These are phyloP conservation scores for Eutrema heterophyllum DNA, from an alignment of 345 rosid genomes.

Conservation along the genomic window DNA sequence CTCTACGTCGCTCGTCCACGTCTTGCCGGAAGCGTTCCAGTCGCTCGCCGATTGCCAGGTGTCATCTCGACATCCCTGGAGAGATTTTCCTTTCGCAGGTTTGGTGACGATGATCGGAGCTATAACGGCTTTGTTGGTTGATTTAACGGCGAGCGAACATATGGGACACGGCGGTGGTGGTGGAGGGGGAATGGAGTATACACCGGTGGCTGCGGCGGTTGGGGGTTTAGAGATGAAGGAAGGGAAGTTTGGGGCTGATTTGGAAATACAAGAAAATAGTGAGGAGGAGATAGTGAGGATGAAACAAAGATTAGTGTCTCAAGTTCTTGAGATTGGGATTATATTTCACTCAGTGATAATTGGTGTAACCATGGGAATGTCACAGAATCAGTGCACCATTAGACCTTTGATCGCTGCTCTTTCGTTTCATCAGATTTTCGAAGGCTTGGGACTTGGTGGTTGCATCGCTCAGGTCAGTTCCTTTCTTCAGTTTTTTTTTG, in stretches of 20 bases:
- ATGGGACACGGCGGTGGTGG: constrained; percentile 46
- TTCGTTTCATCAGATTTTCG: constrained; percentile 90
- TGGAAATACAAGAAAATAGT: constrained; percentile 32
- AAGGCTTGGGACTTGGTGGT: constrained; percentile 97
- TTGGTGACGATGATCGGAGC: constrained; percentile 67
- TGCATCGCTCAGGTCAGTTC: constrained; percentile 93
- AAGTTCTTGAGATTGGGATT: constrained; percentile 90
- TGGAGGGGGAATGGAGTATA: constrained; percentile 28
- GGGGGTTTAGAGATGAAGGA: constrained; percentile 31
- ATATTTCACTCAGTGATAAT: constrained; percentile 92
- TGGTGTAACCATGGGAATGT: constrained; percentile 96
- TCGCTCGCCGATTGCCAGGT: constrained; percentile 75
- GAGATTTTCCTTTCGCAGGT: constrained; percentile 86
- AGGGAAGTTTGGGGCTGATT: constrained; percentile 33
- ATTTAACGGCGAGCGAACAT: constrained; percentile 80
- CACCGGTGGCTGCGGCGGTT: constrained; percentile 36
- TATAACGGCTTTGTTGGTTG: constrained; percentile 65
- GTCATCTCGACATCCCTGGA: constrained; percentile 77
- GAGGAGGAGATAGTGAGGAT: constrained; percentile 49
- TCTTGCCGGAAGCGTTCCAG: constrained; percentile 77
- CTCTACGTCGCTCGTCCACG: constrained; percentile 91
- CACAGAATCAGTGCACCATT: constrained; percentile 88
- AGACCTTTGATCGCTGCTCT: constrained; percentile 84
- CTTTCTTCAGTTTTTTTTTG: neutral
- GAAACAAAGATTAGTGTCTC: constrained; percentile 82